phyloP scores from a whole-genome alignment of 2,329 filamentous ascomycete species.

The Aspergillus piperis region DNA sequence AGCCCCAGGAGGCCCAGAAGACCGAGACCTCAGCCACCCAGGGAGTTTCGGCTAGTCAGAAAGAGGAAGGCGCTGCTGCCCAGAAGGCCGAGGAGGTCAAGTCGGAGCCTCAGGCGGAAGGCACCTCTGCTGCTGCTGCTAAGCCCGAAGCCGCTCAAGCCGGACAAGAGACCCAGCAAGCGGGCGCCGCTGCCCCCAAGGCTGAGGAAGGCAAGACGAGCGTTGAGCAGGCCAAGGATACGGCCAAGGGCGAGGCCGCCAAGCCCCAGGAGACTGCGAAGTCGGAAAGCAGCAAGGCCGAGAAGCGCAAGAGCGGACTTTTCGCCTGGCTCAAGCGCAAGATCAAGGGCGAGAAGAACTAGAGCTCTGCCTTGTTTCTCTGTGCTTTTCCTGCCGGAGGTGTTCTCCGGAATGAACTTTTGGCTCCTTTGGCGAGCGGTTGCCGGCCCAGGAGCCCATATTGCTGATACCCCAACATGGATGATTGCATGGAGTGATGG shows the following conservation, averaged over 20 bases:
- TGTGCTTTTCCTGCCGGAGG: conserved; percentile 6
- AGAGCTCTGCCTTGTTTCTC: conserved; percentile 2
- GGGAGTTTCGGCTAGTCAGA: neutral
- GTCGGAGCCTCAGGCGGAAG: conserved; percentile 14
- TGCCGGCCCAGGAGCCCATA: conserved; percentile 12
- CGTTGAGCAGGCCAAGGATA: conserved; percentile 17
- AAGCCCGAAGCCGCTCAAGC: neutral
- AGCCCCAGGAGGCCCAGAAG: conserved; percentile 25
- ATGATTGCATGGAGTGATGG: conserved; percentile 5
- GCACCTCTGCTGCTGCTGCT: conserved; percentile 11
- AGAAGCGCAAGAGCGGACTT: conserved; percentile 31
- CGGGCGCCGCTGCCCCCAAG: conserved; percentile 18
- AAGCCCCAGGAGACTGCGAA: conserved; percentile 12
- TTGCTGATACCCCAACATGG: conserved; percentile 21
- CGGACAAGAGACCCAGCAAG: conserved; percentile 9
- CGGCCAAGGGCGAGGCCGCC: conserved; percentile 12
- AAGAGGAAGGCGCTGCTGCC: conserved; percentile 12
- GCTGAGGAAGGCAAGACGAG: conserved; percentile 24
- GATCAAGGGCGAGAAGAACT: conserved; percentile 24
- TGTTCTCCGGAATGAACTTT: neutral
- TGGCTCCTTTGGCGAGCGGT: conserved; percentile 11
- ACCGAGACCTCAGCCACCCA: conserved; percentile 11
- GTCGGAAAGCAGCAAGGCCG: conserved; percentile 19
- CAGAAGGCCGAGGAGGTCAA: conserved; percentile 9
- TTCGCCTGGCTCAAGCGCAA: conserved; percentile 33